A percentile compares a stretch with the other conserved stretches of the same genome.
These are phyloP conservation scores for Myotisia sp. DNA, from an alignment of 2,329 filamentous ascomycete species.

Conservation along the genomic window DNA sequence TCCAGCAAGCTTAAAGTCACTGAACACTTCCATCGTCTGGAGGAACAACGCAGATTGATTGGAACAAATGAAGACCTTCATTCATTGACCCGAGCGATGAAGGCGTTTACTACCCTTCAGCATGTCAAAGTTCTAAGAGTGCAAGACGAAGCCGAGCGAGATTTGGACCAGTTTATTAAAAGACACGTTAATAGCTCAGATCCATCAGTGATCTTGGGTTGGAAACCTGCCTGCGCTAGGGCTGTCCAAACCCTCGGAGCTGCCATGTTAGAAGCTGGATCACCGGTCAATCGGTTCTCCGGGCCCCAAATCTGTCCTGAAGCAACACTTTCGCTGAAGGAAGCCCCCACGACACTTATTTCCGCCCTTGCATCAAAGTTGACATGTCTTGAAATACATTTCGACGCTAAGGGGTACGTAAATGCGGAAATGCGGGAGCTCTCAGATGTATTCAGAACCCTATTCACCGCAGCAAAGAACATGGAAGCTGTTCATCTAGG, in stretches of 20 bases:
- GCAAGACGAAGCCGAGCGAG: slow-evolving; percentile 44
- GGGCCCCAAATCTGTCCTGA: slow-evolving; percentile 49
- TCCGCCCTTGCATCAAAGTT: slow-evolving; percentile 41
- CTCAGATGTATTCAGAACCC: slow-evolving; percentile 41
- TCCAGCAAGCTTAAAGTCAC: slow-evolving; percentile 12
- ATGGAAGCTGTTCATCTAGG: slow-evolving; percentile 51
- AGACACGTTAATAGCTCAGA: slow-evolving; percentile 32
- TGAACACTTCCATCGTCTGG: slow-evolving; percentile 20
- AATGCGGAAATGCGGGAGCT: slow-evolving; percentile 44
- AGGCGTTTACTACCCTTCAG: slow-evolving; percentile 46
- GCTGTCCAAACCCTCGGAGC: slow-evolving; percentile 44
- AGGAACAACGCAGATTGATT: slow-evolving; percentile 35
- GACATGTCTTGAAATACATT: slow-evolving; percentile 49
- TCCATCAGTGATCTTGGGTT: slow-evolving; percentile 40
- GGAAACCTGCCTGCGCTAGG: slow-evolving; percentile 49
- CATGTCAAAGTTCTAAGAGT: slow-evolving; percentile 51
- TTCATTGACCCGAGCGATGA: slow-evolving; percentile 41
- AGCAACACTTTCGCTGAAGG: slow-evolving; percentile 39
- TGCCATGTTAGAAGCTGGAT: slow-evolving; percentile 42
- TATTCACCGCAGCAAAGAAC: slow-evolving; percentile 46
- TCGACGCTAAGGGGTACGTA: slow-evolving; percentile 44
- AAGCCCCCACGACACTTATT: slow-evolving; percentile 35
- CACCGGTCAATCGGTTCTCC: slow-evolving; percentile 46
- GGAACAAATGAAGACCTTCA: slow-evolving; percentile 37
- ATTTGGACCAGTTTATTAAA: slow-evolving; percentile 39